Evolutionary conservation across 306 rosid genomes (phyloP), one percentile per base, ranked within the genome.

Genomic region (Ormosia emarginata): DNA sequence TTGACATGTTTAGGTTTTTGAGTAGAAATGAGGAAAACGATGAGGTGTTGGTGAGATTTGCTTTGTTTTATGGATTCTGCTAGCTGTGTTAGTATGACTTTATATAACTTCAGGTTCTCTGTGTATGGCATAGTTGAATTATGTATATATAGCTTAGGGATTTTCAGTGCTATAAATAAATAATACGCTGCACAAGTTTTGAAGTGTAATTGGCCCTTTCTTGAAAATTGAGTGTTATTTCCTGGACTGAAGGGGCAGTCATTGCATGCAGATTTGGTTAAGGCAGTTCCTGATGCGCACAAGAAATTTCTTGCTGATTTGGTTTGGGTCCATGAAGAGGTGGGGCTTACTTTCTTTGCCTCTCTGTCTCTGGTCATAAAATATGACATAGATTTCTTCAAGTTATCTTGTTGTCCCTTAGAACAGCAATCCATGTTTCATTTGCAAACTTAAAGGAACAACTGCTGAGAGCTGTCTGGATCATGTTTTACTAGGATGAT

Each of bases 271-370:
- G 96, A 93, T 93, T 90, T 95, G 94, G 88, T 92, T 15, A 86
- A 87, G 84, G 98, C 93, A 36, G 97, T 95, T 81, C 98, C 98
- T 69, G 97, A 93, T 33, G 93, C 90, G 18, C 99, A 95, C 86
- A 95, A 93, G 91, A 90, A 89, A 83, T 93, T 95, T 83, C 98
- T 95, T 65, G 88, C 92, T 47, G 84, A 93, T 84, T 62, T 93
- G 91, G 91, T 87, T 64, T 95, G 97, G 98, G 97, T 95, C 71
- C 98, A 95, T 52, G 99, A 91, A 86, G 96, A 95, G 99, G 99
- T 89, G 52, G 52, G 85, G 47, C 61, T 79, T 78, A 34, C 71
- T 75, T 58, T 74, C 36, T 71, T 77, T 78, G 33, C 72, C 64
- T 65, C 81, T 41, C 13, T 74, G 56, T 71, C 30, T 67, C 12